Evolutionary conservation across 2,329 filamentous ascomycete species (phyloP).

Genomic region (Clarireedia sp.): DNA sequence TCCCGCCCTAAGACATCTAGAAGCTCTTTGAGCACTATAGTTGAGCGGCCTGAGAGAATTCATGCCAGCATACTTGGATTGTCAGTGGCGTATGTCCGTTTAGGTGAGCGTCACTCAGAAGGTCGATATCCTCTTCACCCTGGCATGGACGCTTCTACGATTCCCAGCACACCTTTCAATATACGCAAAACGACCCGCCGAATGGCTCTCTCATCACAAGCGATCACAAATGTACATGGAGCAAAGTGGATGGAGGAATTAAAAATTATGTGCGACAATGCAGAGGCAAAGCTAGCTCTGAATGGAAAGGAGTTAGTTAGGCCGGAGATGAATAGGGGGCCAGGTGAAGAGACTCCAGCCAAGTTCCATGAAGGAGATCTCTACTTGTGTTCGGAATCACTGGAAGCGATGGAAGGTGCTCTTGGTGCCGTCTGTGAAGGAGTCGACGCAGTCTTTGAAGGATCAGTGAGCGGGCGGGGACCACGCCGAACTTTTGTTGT

Average conservation of each 20-base stretch:
- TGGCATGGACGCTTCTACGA: constrained; percentile 40
- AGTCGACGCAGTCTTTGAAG: constrained; percentile 72
- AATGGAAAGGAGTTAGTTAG: constrained; percentile 72
- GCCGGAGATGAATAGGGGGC: constrained; percentile 50
- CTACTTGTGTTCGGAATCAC: constrained; percentile 80
- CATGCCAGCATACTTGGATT: constrained; percentile 77
- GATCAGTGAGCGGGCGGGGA: constrained; percentile 36
- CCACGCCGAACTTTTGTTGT: constrained; percentile 81
- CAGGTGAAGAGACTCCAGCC: constrained; percentile 36
- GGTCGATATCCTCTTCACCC: constrained; percentile 62
- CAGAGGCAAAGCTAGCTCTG: constrained; percentile 67
- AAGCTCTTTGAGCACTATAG: constrained; percentile 66
- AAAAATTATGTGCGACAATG: constrained; percentile 72
- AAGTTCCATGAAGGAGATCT: constrained; percentile 80
- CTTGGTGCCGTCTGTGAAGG: constrained; percentile 90
- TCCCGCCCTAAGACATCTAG: constrained; percentile 73
- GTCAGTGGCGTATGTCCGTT: constrained; percentile 79
- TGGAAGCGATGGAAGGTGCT: constrained; percentile 82
- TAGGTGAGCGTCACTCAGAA: constrained; percentile 71
- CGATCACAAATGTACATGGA: constrained; percentile 87
- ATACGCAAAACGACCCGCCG: constrained; percentile 73
- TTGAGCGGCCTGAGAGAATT: constrained; percentile 87
- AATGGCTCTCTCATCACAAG: constrained; percentile 62
- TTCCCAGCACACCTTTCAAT: constrained; percentile 65
- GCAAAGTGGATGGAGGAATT: constrained; percentile 90